Evolutionary conservation across 257 asterid genomes (phyloP).

Genomic region (Asclepias syriaca): DNA sequence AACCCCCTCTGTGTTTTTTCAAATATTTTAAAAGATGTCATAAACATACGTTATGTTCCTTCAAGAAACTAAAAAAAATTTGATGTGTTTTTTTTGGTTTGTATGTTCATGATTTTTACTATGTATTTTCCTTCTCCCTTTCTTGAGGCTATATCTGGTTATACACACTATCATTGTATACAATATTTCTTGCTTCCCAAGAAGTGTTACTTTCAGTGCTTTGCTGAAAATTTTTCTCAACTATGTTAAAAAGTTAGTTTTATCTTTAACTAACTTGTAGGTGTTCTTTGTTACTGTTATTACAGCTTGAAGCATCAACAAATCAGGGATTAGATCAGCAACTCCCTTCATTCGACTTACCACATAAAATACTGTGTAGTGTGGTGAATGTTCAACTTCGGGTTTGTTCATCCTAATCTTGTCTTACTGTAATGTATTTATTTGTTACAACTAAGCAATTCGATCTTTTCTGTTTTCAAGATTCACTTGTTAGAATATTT

Average conservation of each 20-base stretch:
- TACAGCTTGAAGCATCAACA: slow-evolving; percentile 97
- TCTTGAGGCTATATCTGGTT: background rate
- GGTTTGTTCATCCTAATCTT: slow-evolving; percentile 33
- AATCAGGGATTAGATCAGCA: slow-evolving; percentile 84
- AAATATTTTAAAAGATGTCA: no score
- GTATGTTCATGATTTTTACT: background rate
- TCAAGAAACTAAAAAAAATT: no score
- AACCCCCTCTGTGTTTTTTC: no score
- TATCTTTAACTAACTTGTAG: slow-evolving; percentile 10
- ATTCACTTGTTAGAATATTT: background rate
- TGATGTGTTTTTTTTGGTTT: background rate
- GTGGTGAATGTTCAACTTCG: slow-evolving; percentile 81
- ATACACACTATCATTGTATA: background rate
- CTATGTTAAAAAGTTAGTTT: background rate
- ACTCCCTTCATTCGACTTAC: slow-evolving; percentile 84
- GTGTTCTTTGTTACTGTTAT: slow-evolving; percentile 11
- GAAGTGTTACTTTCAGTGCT: background rate
- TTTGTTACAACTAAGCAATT: background rate
- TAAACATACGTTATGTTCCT: no score
- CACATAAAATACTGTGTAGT: slow-evolving; percentile 88
- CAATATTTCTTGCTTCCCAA: background rate
- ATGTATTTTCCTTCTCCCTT: background rate
- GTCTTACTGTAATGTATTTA: background rate
- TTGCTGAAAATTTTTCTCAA: background rate
- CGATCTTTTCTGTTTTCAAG: background rate